Base-by-base conservation (phyloP, 2,329 filamentous ascomycete species). In the Alternaria atra region DNA sequence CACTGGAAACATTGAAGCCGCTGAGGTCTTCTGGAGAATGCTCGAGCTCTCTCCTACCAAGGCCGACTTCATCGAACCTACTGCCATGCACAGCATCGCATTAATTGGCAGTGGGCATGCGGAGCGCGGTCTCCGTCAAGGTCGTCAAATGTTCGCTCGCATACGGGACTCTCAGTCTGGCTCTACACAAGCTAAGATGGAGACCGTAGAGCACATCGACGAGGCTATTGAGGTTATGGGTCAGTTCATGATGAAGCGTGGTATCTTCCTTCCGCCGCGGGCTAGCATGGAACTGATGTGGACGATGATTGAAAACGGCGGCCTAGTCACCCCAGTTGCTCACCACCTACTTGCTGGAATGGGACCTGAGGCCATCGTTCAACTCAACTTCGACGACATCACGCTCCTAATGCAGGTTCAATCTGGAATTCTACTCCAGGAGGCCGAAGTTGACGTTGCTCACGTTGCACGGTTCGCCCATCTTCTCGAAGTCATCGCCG, bases 11-110 rank as follows among this genome's bases (percentile, higher is more conserved):
- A 87, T 97, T 60, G 84, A 89, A 25, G 86, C 88, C 56, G 94
- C 94, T 52, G 87, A 90, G 65, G 86, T 89, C 65, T 94, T 93
- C 81, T 97, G 94, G 93, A 86, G 88, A 54, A 84, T 91, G 58
- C 83, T 97, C 42, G 82, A 84, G 55, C 88, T 85, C 65, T 85
- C 83, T 39, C 85, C 89, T 2, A 85, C 88, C 60, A 84, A 87
- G 72, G 82, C 85, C 52, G 85, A 88, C 34, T 90, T 96, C 78
- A 91, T 97, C 64, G 93, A 97, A 81, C 91, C 93, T 25, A 91
- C 93, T 12, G 88, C 92, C 58, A 97, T 97, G 93, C 97, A 94
- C 73, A 89, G 91, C 13, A 88, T 97, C 58, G 92, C 93, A 48
- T 84, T 98, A 78, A 91, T 98, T 74, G 91, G 92, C 55, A 92